A percentile compares a stretch with the other conserved stretches of the same genome.
phyloP scores from a whole-genome alignment of 768 basidiomycete species.

The Tylopilus plumbeoviolaceoides region DNA sequence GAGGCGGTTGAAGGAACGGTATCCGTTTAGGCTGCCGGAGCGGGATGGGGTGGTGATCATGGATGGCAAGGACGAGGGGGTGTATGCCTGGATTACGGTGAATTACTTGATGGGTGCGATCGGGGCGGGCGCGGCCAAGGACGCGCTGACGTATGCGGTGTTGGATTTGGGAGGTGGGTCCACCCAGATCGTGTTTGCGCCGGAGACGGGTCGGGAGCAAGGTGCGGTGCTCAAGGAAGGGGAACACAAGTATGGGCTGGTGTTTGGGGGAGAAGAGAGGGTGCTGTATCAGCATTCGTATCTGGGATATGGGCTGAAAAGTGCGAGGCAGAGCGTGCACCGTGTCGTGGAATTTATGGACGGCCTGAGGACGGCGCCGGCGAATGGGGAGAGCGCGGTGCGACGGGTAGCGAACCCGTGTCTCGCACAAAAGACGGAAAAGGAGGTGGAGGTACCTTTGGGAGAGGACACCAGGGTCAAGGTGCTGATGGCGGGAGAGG shows the following conservation, averaged over 20 bases:
- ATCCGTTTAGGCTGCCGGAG: slow-evolving; percentile 64
- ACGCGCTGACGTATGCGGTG: slow-evolving; percentile 72
- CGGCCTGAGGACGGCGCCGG: slow-evolving; percentile 33
- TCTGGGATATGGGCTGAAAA: slow-evolving; percentile 94
- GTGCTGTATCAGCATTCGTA: slow-evolving; percentile 97
- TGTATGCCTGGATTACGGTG: slow-evolving; percentile 98
- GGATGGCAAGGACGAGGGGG: slow-evolving; percentile 95
- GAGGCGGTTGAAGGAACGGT: slow-evolving; percentile 49
- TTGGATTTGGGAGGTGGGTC: slow-evolving; percentile 96
- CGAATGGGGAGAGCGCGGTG: slow-evolving; percentile 1
- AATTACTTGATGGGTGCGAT: slow-evolving; percentile 87
- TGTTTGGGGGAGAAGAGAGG: slow-evolving; percentile 65
- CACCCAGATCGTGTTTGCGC: slow-evolving; percentile 97
- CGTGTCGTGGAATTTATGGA: slow-evolving; percentile 86
- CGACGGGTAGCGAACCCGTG: slow-evolving; percentile 63
- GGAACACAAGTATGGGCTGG: slow-evolving; percentile 87
- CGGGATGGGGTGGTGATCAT: slow-evolving; percentile 77
- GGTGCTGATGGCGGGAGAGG: slow-evolving; percentile 84
- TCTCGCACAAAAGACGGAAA: slow-evolving; percentile 60
- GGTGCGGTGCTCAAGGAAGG: slow-evolving; percentile 57
- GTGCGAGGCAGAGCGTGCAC: slow-evolving; percentile 79
- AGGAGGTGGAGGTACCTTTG: slow-evolving; percentile 61
- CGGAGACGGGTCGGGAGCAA: slow-evolving; percentile 46
- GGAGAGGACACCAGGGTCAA: slow-evolving; percentile 41
- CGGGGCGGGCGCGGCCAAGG: slow-evolving; percentile 44